Conservation (phyloP, 129 eudicot species). For the Flaveria bidentis region DNA sequence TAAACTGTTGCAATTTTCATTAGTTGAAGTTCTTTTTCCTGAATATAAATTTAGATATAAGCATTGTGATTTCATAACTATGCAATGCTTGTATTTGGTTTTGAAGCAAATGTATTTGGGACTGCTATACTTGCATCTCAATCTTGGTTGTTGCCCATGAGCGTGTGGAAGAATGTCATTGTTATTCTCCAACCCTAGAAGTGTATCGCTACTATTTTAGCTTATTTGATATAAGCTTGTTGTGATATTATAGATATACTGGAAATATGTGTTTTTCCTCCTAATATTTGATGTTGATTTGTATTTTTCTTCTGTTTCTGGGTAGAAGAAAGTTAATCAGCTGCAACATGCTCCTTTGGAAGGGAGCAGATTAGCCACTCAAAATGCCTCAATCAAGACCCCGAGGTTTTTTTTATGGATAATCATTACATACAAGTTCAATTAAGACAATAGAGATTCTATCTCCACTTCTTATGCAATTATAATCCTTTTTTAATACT, state of each 20-base stretch:
- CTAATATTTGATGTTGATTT: background rate
- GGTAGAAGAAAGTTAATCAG: slow-evolving; percentile 52
- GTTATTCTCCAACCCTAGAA: slow-evolving; percentile 8
- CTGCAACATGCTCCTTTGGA: slow-evolving; percentile 49
- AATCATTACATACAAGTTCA: background rate
- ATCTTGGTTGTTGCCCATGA: slow-evolving; percentile 10
- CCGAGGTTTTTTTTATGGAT: slow-evolving; percentile 36
- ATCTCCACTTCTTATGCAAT: background rate
- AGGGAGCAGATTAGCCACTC: slow-evolving; percentile 34
- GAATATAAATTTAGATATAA: background rate
- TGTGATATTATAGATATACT: background rate
- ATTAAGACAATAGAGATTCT: background rate
- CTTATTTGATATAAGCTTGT: background rate
- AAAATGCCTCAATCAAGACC: slow-evolving; percentile 35
- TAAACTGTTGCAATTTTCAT: background rate
- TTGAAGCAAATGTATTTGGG: background rate
- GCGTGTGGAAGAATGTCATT: background rate
- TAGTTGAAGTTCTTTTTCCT: background rate
- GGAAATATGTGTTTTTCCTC: background rate
- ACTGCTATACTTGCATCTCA: background rate
- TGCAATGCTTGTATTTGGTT: background rate
- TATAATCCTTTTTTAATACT: slow-evolving; percentile 15
- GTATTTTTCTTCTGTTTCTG: background rate
- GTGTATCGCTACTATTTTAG: slow-evolving; percentile 6
- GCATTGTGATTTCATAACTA: background rate